These are phyloP conservation scores for Ampelomyces quisqualis DNA, from an alignment of 2,329 filamentous ascomycete species.

Conservation along the genomic window DNA sequence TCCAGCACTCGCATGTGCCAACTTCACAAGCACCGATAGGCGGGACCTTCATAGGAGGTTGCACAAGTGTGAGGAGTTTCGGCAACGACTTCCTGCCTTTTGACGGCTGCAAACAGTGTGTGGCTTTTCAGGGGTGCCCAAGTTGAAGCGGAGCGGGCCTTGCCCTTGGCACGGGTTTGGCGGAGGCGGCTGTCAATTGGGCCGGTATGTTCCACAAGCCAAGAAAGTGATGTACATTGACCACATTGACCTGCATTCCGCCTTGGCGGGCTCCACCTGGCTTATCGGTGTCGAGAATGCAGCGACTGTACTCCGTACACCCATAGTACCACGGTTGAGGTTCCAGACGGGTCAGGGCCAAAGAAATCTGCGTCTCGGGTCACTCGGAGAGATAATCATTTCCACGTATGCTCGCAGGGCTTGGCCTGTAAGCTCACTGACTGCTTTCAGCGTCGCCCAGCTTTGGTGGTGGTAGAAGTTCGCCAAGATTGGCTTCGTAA, in stretches of 20 bases:
- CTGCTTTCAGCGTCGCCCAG: too few relatives aligned
- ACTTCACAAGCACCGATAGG: conserved; percentile 13
- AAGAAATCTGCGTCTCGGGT: neutral
- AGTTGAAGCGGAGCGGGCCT: conserved; percentile 27
- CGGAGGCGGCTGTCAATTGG: conserved; percentile 22
- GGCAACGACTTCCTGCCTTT: conserved; percentile 8
- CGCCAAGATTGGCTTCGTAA: conserved; percentile 14
- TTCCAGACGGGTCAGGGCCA: neutral
- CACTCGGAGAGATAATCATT: neutral
- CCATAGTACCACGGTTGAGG: conserved; percentile 25
- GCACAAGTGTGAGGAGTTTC: conserved; percentile 14
- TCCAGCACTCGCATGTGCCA: conserved; percentile 10
- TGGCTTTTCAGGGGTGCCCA: conserved; percentile 13
- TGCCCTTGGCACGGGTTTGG: conserved; percentile 20
- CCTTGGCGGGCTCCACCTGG: conserved; percentile 26
- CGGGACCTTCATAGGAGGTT: conserved; percentile 10
- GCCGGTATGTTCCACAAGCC: conserved; percentile 23
- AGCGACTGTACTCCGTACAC: conserved; percentile 9
- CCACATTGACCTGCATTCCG: conserved; percentile 24
- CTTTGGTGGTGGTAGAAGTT: conserved; percentile 3
- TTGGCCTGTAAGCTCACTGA: neutral
- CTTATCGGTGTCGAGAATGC: conserved; percentile 18
- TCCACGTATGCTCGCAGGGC: neutral
- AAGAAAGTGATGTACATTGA: conserved; percentile 18
- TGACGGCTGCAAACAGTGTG: too few relatives aligned